Evolutionary conservation across 176 grass and related monocot genomes (phyloP), one percentile per base, ranked within the genome.

Genomic region (Saccharum spontaneum): DNA sequence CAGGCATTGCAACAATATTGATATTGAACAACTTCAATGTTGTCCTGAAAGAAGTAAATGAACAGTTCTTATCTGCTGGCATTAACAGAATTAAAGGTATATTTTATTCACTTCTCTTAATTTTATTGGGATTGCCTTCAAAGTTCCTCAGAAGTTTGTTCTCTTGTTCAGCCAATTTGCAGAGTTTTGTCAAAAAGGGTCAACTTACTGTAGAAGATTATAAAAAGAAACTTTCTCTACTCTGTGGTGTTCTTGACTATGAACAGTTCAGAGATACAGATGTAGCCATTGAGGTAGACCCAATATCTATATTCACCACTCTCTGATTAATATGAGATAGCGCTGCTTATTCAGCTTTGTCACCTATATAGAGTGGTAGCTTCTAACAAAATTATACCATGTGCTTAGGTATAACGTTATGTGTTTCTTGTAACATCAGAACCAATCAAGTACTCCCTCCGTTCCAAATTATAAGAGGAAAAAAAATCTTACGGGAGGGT

Each of bases 31-130:
- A 94, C 87, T 90, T 91, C 71, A 49, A 52, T 30, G 93, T 98
- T 76, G 68, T 95, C 67, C 81, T 98, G 23, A 95, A 98, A 93
- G 93, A 98, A 86, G 86, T 90, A 57, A 88, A 98, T 89, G 89
- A 86, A 54, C 76, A 92, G 2, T 87, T 85, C 59, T 91, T 94
- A 75, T 57, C 85, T 78, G 68, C 87, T 75, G 87, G 91, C 39
- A 88, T 95, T 83, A 82, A 67, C 75, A 94, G 89, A 90, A 75
- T 98, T 76, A 95, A 83, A 93, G 96, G 96, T 98, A 71, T 20
- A 76, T 24, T 63, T 26, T 84, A 16, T 60, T 69, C 38, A 66
- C 40, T 55, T 83, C 15, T 22, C 8, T 20, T 69, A 83, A 49
- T 55, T 80, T 20, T 86, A 9, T 59, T 76, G 37, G 31, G 15